phyloP scores from a whole-genome alignment of 805 yeast species.

The Candida coquimbonensis region DNA sequence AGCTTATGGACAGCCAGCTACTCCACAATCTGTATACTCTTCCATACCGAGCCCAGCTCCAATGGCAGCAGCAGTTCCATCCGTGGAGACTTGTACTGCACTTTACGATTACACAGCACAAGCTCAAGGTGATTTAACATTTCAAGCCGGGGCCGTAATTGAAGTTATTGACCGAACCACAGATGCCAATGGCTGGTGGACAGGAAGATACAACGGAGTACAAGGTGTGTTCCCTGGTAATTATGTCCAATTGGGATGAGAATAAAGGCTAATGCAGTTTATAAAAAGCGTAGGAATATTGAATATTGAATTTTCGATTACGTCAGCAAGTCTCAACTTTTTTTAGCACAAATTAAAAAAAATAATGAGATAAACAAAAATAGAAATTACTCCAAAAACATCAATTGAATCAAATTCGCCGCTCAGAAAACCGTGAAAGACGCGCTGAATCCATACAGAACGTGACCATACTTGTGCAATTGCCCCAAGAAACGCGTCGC shows the following conservation, averaged over 20 bases:
- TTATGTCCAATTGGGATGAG: slow-evolving; percentile 67
- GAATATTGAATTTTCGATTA: too few species aligned
- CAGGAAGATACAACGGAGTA: slow-evolving; percentile 77
- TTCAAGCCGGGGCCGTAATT: slow-evolving; percentile 83
- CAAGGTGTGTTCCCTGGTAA: slow-evolving; percentile 96
- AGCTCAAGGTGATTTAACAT: slow-evolving; percentile 84
- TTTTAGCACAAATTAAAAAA: slow-evolving; percentile 2
- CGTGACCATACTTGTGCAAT: too few species aligned
- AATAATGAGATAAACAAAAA: too few species aligned
- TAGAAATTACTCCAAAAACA: too few species aligned
- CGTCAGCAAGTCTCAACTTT: not conserved
- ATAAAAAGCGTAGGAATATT: not conserved
- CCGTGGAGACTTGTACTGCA: slow-evolving; percentile 71
- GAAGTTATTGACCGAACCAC: slow-evolving; percentile 75
- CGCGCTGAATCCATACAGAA: too few species aligned
- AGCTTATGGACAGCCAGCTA: slow-evolving; percentile 20
- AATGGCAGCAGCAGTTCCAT: slow-evolving; percentile 28
- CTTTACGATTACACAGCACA: slow-evolving; percentile 88
- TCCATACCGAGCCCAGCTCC: slow-evolving; percentile 22
- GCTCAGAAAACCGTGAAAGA: too few species aligned
- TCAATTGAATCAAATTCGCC: too few species aligned
- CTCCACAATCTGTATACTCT: slow-evolving; percentile 26
- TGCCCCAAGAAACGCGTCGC: too few species aligned
- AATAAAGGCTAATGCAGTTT: not conserved
- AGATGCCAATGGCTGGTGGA: slow-evolving; percentile 97